Conservation (phyloP, 257 asterid species). For the Cruciata laevipes region DNA sequence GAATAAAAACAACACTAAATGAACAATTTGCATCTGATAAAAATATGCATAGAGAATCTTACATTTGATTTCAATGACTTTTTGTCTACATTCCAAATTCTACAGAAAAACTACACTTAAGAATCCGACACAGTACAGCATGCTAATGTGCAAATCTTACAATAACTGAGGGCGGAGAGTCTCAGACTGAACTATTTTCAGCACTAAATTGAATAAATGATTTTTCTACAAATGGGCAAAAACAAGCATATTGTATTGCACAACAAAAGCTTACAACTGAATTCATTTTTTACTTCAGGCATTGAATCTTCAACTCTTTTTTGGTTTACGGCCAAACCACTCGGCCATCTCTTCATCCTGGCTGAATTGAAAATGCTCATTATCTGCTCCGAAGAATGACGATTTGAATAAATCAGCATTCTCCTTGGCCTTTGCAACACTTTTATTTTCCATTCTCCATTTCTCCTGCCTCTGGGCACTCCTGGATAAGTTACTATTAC, state of each 20-base stretch:
- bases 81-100: too few species aligned
- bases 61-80: too few species aligned
- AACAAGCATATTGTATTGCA: not conserved
- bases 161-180: too few species aligned
- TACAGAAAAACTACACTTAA: too few species aligned
- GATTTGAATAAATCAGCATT: conserved; percentile 26
- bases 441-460: conserved; percentile 46
- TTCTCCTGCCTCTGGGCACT: conserved; percentile 37
- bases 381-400: conserved; percentile 14
- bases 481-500: conserved; percentile 58
- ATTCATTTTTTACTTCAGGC: not conserved
- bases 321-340: conserved; percentile 48
- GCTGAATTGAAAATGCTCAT: conserved; percentile 14
- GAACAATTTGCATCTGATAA: too few species aligned
- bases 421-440: conserved; percentile 24
- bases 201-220: not conserved
- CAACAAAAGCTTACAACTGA: not conserved
- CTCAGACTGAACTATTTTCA: too few species aligned
- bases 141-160: too few species aligned
- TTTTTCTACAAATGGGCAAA: not conserved
- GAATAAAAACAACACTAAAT: too few species aligned
- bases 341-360: conserved; percentile 65
- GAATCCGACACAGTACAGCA: too few species aligned
- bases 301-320: not conserved
- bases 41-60: too few species aligned